phyloP scores from a whole-genome alignment of 768 basidiomycete genomes.

The Glaciozyma martinii region DNA sequence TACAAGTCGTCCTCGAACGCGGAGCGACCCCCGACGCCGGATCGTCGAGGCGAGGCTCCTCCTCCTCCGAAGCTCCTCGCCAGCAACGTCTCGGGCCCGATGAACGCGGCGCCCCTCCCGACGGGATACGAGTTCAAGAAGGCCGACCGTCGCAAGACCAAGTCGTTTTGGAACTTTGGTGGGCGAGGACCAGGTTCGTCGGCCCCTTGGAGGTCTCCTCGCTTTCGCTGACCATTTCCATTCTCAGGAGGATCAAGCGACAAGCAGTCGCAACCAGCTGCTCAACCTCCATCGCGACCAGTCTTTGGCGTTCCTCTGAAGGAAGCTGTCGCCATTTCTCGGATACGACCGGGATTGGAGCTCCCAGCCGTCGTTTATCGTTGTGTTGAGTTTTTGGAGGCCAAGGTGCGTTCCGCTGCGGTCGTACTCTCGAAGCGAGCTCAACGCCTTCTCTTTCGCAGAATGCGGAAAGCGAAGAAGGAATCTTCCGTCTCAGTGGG shows the following conservation, averaged over 20 bases:
- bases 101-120: constrained; percentile 75
- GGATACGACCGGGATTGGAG: constrained; percentile 57
- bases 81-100: constrained; percentile 74
- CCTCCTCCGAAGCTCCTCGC: constrained; percentile 15
- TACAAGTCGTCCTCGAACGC: neutral
- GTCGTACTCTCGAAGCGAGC: neutral
- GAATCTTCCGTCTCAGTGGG: constrained; percentile 71
- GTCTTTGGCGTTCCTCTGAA: constrained; percentile 84
- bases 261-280: neutral
- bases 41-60: neutral
- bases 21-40: constrained; percentile 2
- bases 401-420: constrained; percentile 44
- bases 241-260: constrained; percentile 1
- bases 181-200: constrained; percentile 39
- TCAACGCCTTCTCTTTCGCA: neutral
- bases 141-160: constrained; percentile 74
- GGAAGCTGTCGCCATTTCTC: constrained; percentile 77
- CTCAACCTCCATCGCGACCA: constrained; percentile 49
- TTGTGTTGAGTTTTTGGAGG: constrained; percentile 87
- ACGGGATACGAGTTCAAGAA: constrained; percentile 84
- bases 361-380: constrained; percentile 92
- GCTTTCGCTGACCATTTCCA: neutral
- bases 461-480: constrained; percentile 91
- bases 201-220: constrained; percentile 1
- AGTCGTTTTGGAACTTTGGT: constrained; percentile 93